A percentile compares a stretch with the other conserved stretches of the same genome.
Evolutionary conservation across 768 basidiomycete species (phyloP).

Genomic region (Boletus patriciae): DNA sequence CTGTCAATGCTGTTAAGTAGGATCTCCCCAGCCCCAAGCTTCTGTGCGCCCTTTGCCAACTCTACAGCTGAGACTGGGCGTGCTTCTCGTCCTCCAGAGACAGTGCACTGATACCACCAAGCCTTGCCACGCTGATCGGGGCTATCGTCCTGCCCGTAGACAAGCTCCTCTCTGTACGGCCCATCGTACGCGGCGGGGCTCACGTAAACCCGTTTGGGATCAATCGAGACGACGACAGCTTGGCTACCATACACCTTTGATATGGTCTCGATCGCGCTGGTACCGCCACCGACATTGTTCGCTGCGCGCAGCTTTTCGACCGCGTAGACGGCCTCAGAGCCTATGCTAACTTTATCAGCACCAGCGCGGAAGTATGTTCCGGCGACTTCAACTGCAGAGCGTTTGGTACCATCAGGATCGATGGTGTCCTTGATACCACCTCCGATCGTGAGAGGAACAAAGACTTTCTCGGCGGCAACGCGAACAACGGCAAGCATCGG

Average conservation of each 20-base stretch:
- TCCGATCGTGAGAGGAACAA: slow-evolving; percentile 97
- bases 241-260: slow-evolving; percentile 89
- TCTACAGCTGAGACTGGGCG: slow-evolving; percentile 86
- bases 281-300: slow-evolving; percentile 57
- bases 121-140: slow-evolving; percentile 64
- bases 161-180: slow-evolving; percentile 62
- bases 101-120: slow-evolving; percentile 99
- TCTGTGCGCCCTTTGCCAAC: slow-evolving; percentile 88
- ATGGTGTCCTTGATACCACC: slow-evolving; percentile 96
- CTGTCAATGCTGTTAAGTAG: slow-evolving; percentile 95
- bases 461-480: slow-evolving; percentile 83
- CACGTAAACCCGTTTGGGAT: slow-evolving; percentile 86
- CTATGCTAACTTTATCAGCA: slow-evolving; percentile 98
- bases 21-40: slow-evolving; percentile 92
- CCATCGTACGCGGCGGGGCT: slow-evolving; percentile 63
- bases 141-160: slow-evolving; percentile 44
- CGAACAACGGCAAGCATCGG: slow-evolving; percentile 97
- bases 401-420: slow-evolving; percentile 91
- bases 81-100: slow-evolving; percentile 85
- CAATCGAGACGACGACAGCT: slow-evolving; percentile 96
- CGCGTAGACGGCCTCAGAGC: slow-evolving; percentile 92
- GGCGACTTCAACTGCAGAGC: slow-evolving; percentile 89
- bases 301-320: slow-evolving; percentile 75
- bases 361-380: slow-evolving; percentile 95
- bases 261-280: slow-evolving; percentile 91